Evolutionary conservation across 768 basidiomycete species (phyloP).

Genomic region (Leccinum barrowsii): DNA sequence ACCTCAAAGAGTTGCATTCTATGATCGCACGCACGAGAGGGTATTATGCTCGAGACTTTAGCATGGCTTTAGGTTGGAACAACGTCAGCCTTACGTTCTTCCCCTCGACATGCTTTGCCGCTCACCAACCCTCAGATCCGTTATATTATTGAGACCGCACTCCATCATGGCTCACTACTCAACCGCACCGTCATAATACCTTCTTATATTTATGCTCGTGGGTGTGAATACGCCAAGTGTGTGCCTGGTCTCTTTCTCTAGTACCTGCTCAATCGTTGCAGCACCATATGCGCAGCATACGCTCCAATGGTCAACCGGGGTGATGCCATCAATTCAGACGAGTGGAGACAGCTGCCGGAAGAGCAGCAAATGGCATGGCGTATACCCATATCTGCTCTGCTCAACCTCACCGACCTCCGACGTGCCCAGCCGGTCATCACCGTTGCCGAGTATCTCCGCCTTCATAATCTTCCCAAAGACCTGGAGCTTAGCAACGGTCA

Average conservation of each 20-base stretch:
- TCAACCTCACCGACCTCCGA: constrained; percentile 42
- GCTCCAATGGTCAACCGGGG: constrained; percentile 43
- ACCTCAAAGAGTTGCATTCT: constrained; percentile 30
- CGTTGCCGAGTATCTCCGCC: constrained; percentile 40
- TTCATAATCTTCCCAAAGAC: constrained; percentile 35
- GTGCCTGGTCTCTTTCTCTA: neutral
- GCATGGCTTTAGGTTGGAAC: constrained; percentile 45
- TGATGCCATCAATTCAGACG: constrained; percentile 39
- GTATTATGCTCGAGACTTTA: constrained; percentile 43
- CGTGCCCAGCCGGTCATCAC: constrained; percentile 37
- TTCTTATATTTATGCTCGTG: constrained; percentile 44
- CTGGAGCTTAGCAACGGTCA: constrained; percentile 36
- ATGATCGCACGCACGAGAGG: constrained; percentile 39
- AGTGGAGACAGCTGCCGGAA: constrained; percentile 39
- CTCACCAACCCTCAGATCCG: constrained; percentile 34
- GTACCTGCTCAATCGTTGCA: neutral
- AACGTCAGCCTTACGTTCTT: constrained; percentile 32
- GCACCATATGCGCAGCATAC: constrained; percentile 38
- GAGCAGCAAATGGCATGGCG: constrained; percentile 36
- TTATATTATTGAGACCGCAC: constrained; percentile 45
- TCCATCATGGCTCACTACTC: constrained; percentile 41
- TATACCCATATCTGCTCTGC: constrained; percentile 37
- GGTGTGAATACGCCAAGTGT: constrained; percentile 36
- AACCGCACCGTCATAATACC: constrained; percentile 44
- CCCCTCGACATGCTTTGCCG: neutral